Evolutionary conservation across 306 rosid genomes (phyloP), one percentile per base, ranked within the genome.

Genomic region (Acacia acuminata): DNA sequence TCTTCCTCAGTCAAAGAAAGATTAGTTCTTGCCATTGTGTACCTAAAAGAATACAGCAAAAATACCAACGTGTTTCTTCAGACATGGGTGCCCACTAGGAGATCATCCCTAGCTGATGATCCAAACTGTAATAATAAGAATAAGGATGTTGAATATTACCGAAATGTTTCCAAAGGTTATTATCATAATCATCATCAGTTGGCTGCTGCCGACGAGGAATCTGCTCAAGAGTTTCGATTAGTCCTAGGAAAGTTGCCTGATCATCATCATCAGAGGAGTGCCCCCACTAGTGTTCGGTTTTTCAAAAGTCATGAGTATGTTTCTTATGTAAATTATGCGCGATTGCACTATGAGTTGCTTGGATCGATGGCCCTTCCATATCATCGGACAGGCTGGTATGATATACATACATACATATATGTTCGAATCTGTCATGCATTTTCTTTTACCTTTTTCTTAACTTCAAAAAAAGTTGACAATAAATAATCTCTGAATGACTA

Each of bases 1-100:
- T 58, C 78, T 11, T 83, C 89, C 0, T 88, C 92, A 0, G 88
- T 87, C 0, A 90, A 86, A 77, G 92, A 91, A 6, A 86, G 93
- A 67, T 17, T 89, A n/a, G 78, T 83, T 47, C 43, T 85, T 72
- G 91, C 90, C 0, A 67, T 89, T 24, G 88, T 76, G 2, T 86
- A 83, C 86, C 32, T 89, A 32, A 85, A 81, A 80, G 89, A 91
- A 22, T 79, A 64, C 70, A 30, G 42, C 42, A 64, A 64, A 15
- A 64, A 30, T 32, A 2, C 70, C 70, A 64, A 64, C 4, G 3
- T 64, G 42, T 15, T 83, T 10, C 83, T 91, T 76, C 93, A 90
- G 81, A 77, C 90, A 58, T 90, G 96, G 92, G 88, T 90, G 27
- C 93, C 93, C 20, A 25, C 19, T 6, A 30, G 42, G 20, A 64